Evolutionary conservation across 164 flowering plant species (phyloP).

Genomic region (Stephania yunnanensis): DNA sequence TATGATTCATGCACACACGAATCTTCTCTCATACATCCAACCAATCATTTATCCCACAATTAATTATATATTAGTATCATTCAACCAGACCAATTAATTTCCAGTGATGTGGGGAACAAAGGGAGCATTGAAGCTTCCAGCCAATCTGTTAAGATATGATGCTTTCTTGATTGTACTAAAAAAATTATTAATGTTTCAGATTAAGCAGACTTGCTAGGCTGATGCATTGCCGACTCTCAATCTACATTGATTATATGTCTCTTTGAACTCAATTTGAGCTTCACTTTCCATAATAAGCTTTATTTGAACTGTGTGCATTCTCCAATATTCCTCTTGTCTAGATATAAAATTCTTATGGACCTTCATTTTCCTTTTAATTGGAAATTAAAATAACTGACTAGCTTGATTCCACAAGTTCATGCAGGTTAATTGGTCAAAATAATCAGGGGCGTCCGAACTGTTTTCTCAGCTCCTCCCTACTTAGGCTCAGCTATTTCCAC

Average conservation of each 20-base stretch:
- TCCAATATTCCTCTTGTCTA: background rate
- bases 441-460: no score
- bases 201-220: background rate
- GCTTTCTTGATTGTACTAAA: background rate
- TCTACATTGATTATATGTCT: background rate
- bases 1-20: constrained; percentile 16
- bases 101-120: background rate
- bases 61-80: background rate
- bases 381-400: no score
- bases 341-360: background rate
- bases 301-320: background rate
- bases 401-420: no score
- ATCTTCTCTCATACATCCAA: background rate
- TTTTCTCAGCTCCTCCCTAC: no score
- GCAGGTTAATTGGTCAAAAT: no score
- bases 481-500: no score
- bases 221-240: background rate
- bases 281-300: background rate
- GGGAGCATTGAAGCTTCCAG: background rate
- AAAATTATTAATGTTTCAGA: background rate
- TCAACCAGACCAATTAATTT: background rate
- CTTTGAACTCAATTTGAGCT: background rate
- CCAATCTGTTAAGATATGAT: background rate
- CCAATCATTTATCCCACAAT: constrained; percentile 7
- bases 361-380: background rate